Evolutionary conservation across 495 filamentous ascomycete species (phyloP).

Genomic region (Daldinia concentrica): DNA sequence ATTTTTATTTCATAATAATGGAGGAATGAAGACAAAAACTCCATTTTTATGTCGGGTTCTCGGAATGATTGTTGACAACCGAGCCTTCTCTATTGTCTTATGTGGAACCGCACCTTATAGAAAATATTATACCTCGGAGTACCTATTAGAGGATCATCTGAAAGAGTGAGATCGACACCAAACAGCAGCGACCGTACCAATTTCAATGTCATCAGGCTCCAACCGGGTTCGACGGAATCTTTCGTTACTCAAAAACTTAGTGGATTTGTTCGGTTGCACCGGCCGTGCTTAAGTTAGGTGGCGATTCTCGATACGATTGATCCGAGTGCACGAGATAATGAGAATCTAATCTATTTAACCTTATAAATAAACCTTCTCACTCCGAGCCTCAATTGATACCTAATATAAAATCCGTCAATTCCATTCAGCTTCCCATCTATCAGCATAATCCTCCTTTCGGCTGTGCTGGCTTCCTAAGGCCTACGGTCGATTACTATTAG

Average conservation of each 20-base stretch:
- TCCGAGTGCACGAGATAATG: slow-evolving; percentile 32
- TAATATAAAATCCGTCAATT: slow-evolving; percentile 4
- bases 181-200: not conserved
- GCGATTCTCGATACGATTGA: slow-evolving; percentile 25
- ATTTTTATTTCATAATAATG: not conserved
- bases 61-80: not conserved
- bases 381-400: slow-evolving; percentile 5
- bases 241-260: slow-evolving; percentile 8
- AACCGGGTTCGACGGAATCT: slow-evolving; percentile 28
- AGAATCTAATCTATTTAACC: not conserved
- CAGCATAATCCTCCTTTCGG: not conserved
- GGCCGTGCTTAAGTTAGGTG: slow-evolving; percentile 27
- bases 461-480: no score
- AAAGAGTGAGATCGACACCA: slow-evolving; percentile 1
- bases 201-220: slow-evolving; percentile 8
- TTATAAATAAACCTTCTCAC: slow-evolving; percentile 23
- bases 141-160: not conserved
- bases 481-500: slow-evolving; percentile 3
- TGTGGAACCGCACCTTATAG: slow-evolving; percentile 5
- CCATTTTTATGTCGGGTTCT: not conserved
- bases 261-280: slow-evolving; percentile 26
- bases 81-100: not conserved
- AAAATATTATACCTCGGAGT: not conserved
- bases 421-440: not conserved
- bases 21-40: slow-evolving; percentile 19